A percentile compares a stretch with the other conserved stretches of the same genome.
Conservation (phyloP, 2,329 filamentous ascomycete genomes). For the Microdochium trichocladiopsis region DNA sequence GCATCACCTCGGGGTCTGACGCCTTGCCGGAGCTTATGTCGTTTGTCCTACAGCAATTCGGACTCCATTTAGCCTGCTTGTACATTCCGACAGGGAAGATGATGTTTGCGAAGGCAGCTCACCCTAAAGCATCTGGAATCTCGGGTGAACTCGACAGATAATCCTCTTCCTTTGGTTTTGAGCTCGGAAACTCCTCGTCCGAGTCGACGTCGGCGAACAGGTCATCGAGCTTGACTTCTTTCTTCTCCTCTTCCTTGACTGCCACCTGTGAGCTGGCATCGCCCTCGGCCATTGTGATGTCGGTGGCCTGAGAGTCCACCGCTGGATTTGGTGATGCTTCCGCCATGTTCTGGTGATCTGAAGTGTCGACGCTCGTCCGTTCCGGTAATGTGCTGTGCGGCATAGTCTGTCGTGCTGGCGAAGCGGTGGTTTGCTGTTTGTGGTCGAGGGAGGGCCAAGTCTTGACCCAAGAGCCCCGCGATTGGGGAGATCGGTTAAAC, state of each 20-base stretch:
- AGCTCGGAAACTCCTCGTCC: slow-evolving; percentile 54
- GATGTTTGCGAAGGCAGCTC: slow-evolving; percentile 16
- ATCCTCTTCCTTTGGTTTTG: slow-evolving; percentile 18
- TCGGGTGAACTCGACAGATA: slow-evolving; percentile 34
- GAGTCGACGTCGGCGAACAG: slow-evolving; percentile 52
- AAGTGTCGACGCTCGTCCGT: no score
- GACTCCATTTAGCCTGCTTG: not conserved
- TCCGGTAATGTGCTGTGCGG: no score
- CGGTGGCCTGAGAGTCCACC: not conserved
- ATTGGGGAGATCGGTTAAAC: no score
- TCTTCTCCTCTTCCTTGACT: slow-evolving; percentile 21
- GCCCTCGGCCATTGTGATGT: not conserved
- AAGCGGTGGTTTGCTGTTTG: no score
- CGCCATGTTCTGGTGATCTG: no score
- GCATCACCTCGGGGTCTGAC: slow-evolving; percentile 78
- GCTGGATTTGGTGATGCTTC: no score
- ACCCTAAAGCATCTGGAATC: slow-evolving; percentile 35
- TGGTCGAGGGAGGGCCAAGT: no score
- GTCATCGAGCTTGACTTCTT: slow-evolving; percentile 48
- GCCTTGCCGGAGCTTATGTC: slow-evolving; percentile 31
- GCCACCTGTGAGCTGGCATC: not conserved
- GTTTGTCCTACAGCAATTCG: slow-evolving; percentile 5
- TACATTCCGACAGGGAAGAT: not conserved
- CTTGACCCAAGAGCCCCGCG: no score
- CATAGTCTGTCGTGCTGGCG: no score